Evolutionary conservation across 352 stramenopile genomes (phyloP).

Genomic region (Sclerospora graminicola): DNA sequence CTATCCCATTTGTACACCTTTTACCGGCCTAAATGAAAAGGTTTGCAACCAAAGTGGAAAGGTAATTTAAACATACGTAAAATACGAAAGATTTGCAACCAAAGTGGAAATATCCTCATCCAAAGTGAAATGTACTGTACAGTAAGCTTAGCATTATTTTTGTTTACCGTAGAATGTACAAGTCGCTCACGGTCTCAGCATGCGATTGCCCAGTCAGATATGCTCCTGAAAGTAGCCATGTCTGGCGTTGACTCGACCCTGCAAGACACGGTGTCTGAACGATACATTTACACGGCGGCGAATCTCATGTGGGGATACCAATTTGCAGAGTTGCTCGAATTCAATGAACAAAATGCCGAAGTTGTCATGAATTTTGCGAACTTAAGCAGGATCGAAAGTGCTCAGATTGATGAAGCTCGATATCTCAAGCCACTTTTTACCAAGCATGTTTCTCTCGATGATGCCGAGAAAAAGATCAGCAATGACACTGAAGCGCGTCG

Average conservation of each 20-base stretch:
- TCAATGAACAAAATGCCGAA: slow-evolving; percentile 49
- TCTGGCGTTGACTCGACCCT: slow-evolving; percentile 75
- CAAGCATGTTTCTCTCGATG: neutral
- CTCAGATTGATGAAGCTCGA: slow-evolving; percentile 33
- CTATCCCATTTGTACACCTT: too few relatives aligned
- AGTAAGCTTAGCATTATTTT: too few relatives aligned
- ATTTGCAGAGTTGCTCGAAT: slow-evolving; percentile 65
- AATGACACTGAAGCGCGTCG: slow-evolving; percentile 3
- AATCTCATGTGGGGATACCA: slow-evolving; percentile 61
- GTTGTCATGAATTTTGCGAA: slow-evolving; percentile 78
- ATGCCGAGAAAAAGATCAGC: too few relatives aligned
- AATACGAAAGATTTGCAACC: too few relatives aligned
- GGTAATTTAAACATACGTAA: too few relatives aligned
- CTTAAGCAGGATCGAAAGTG: slow-evolving; percentile 46
- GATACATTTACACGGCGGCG: slow-evolving; percentile 61
- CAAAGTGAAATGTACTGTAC: too few relatives aligned
- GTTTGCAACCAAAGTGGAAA: too few relatives aligned
- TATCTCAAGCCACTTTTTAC: slow-evolving; percentile 28
- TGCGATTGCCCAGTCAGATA: slow-evolving; percentile 52
- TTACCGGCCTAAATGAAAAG: too few relatives aligned
- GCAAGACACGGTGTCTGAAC: slow-evolving; percentile 71
- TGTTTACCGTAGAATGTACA: too few relatives aligned
- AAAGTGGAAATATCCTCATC: too few relatives aligned
- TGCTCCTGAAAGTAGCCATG: slow-evolving; percentile 70
- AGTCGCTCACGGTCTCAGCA: too few relatives aligned